A percentile compares a stretch with the other conserved stretches of the same genome.
phyloP scores from a whole-genome alignment of 73 alveolate genomes.

The Tetrahymena thermophila region DNA sequence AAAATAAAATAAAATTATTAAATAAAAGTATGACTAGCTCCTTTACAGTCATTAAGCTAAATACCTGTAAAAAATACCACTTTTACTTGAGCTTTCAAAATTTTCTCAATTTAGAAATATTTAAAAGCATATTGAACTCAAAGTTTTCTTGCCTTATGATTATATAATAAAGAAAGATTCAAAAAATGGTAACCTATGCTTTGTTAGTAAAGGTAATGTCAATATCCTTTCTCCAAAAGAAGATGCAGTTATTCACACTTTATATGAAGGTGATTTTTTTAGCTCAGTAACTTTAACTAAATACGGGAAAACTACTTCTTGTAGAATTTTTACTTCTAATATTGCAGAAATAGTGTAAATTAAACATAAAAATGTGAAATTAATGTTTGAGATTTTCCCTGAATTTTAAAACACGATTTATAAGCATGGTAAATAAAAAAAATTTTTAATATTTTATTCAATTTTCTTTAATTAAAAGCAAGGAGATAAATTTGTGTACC shows the following conservation, averaged over 20 bases:
- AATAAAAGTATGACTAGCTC: neutral
- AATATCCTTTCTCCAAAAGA: neutral
- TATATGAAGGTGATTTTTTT: neutral
- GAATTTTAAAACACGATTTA: neutral
- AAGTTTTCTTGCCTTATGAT: neutral
- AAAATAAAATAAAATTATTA: neutral
- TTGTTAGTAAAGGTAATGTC: neutral
- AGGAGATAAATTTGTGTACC: neutral
- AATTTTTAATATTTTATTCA: too few species aligned
- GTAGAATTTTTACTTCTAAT: neutral
- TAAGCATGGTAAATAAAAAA: neutral
- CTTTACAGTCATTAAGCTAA: neutral
- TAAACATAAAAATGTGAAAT: neutral
- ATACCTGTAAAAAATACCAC: neutral
- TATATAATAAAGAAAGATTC: neutral
- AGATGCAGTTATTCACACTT: neutral
- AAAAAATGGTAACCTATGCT: neutral
- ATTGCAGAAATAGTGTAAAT: neutral
- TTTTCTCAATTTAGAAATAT: neutral
- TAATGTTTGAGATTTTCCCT: neutral
- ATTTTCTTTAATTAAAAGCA: neutral
- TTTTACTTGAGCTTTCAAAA: neutral
- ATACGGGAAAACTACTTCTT: neutral
- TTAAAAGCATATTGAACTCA: neutral
- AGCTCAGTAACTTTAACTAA: neutral